A percentile compares a stretch with the other conserved stretches of the same genome.
Evolutionary conservation across 2,329 filamentous ascomycete species (phyloP).

Genomic region (Calonectria fujianensis): DNA sequence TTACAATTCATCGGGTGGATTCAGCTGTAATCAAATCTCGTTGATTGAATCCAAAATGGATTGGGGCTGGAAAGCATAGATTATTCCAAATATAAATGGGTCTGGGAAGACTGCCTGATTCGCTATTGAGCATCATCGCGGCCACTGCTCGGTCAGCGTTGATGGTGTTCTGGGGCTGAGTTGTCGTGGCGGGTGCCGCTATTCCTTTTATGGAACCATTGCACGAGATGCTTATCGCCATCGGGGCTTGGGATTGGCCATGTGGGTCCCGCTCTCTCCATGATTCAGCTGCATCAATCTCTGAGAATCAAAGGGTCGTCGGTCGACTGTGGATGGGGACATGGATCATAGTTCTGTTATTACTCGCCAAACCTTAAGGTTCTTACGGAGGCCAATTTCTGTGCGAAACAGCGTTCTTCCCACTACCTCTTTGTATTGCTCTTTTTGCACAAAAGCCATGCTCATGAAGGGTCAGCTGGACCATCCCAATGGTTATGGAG

Average conservation of each 20-base stretch:
- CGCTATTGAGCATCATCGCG: neutral
- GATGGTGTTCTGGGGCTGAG: conserved; percentile 25
- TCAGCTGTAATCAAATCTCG: conserved; percentile 25
- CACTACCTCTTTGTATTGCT: neutral
- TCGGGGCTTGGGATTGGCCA: neutral
- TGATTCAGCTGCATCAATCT: neutral
- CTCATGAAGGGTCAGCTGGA: neutral
- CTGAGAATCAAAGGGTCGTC: neutral
- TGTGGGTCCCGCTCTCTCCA: conserved; percentile 49
- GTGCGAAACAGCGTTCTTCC: too few species aligned
- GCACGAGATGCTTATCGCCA: conserved; percentile 24
- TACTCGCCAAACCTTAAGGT: neutral
- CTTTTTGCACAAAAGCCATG: neutral
- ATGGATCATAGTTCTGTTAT: neutral
- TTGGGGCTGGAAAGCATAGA: neutral
- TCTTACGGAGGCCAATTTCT: neutral
- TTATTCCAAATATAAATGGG: neutral
- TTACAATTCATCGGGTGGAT: neutral
- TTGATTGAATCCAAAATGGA: conserved; percentile 23
- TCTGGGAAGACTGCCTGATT: neutral
- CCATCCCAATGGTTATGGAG: neutral
- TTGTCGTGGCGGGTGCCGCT: neutral
- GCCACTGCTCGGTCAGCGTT: neutral
- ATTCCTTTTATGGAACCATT: conserved; percentile 32
- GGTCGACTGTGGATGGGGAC: neutral